phyloP scores from a whole-genome alignment of 2,329 filamentous ascomycete species.

The Aphanoascus verrucosus region DNA sequence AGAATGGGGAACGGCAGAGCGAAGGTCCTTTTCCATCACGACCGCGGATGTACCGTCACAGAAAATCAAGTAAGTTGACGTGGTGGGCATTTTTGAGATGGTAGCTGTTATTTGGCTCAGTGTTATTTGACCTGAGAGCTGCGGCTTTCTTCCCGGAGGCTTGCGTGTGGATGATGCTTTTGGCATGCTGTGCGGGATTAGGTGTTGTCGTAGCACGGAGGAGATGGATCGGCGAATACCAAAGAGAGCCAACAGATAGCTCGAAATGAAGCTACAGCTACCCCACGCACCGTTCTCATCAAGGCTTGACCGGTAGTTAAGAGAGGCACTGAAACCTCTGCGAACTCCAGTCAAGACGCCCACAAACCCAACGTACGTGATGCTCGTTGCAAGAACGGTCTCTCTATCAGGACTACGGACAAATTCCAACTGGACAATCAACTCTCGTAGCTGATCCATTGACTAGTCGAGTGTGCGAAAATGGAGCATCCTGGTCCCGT shows the following conservation, averaged over 20 bases:
- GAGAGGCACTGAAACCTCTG: conserved; percentile 37
- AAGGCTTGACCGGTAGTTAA: conserved; percentile 38
- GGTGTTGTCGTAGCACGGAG: conserved; percentile 39
- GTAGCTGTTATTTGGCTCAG: conserved; percentile 22
- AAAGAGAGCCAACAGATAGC: conserved; percentile 43
- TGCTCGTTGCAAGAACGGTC: conserved; percentile 35
- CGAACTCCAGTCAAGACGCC: conserved; percentile 42
- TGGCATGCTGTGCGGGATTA: conserved; percentile 25
- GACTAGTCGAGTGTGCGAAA: conserved; percentile 44
- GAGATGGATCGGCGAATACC: conserved; percentile 45
- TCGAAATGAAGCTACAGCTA: conserved; percentile 16
- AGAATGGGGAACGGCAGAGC: conserved; percentile 35
- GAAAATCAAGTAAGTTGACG: conserved; percentile 49
- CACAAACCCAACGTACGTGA: conserved; percentile 43
- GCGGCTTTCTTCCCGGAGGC: neutral
- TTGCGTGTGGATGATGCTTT: conserved; percentile 1
- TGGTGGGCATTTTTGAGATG: conserved; percentile 35
- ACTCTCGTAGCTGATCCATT: conserved; percentile 41
- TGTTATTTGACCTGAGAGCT: conserved; percentile 2
- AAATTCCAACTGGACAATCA: conserved; percentile 46
- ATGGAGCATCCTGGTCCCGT: conserved; percentile 25
- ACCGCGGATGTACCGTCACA: conserved; percentile 40
- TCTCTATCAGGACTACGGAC: conserved; percentile 27
- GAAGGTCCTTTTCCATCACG: conserved; percentile 48
- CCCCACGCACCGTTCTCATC: conserved; percentile 16